Evolutionary conservation across 2,329 filamentous ascomycete genomes (phyloP), one percentile per base, ranked within the genome.

Genomic region (Aspergillus cejpii): DNA sequence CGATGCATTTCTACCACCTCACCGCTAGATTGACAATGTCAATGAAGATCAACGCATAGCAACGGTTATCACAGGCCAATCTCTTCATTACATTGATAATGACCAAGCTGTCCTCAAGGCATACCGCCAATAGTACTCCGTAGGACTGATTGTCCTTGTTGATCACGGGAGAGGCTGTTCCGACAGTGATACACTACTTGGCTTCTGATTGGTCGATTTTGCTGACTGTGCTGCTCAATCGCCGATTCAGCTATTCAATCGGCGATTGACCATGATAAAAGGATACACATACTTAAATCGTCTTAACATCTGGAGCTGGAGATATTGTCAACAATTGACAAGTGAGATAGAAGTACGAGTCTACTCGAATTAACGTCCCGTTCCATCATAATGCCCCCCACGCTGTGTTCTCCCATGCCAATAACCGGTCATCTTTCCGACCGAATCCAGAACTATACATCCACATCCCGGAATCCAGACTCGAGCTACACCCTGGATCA

Each of bases 401-500:
- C 31, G 11, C 15, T 34, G 17, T 34, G 31, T 20, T n/a, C 15
- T 19, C 31, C 31, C 14, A 10, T 34, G 10, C 11, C 31, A 5
- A 10, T 34, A 15, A 8, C 31, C 17, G 17, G 31, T 20, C 31
- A 34, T 15, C 31, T 17, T 5, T 10, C 31, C 11, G 31, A 34
- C 11, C 31, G 10, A 6, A 17, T 34, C 31, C 31, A 34, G 31
- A 20, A 34, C 15, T 34, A 34, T 34, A 34, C 19, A n/a, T n/a
- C n/a, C 37, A 14, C 11, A 19, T 37, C 19, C 21, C 39, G 36
- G n/a, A 39, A 10, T 14, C n/a, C 31, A n/a, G 17, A 34, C 31
- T 10, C 31, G 17, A 17, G 11, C n/a, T 49, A 49, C 37, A 37
- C 36, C 26, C 48, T 61, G 6, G 46, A 59, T 3, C 42, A 57